Base-by-base conservation (phyloP, 2,329 filamentous ascomycete genomes). In the Thelonectria blattea region DNA sequence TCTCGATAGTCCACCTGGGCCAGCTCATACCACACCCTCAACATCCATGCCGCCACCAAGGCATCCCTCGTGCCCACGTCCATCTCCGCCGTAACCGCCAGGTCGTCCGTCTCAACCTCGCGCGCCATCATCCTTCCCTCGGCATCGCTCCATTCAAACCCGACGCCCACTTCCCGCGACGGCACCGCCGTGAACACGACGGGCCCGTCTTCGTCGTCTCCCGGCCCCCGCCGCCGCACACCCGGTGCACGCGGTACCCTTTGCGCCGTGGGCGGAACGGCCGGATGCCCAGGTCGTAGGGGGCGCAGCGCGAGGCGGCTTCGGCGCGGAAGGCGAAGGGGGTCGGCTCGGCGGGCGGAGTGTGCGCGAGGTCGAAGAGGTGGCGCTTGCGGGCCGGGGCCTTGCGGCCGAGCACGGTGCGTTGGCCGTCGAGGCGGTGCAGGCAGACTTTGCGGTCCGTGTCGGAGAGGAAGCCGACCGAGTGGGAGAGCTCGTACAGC, bases 401-500 rank as follows among this genome's bases (percentile, higher is more conserved):
- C 17, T 54, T 43, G 18, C 69, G 71, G n/a, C 51, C 63, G 48
- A 67, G 71, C 53, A 74, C 55, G 7, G 58, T 57, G 53, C 69
- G 62, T 10, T 10, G 27, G 27, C 27, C 27, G 54, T 77, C 72
- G n/a, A 78, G 61, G 8, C 74, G 70, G 50, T 72, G 66, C 37
- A 78, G 57, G 45, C 65, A 64, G 6, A 78, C 71, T 42, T 54
- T 71, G 15, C 69, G 69, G 52, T 76, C 71, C 14, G 68, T 66
- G 39, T 76, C 73, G 32, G 67, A 67, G 10, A 78, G 66, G 43
- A 72, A 74, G 32, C 64, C 71, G 12, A 76, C 66, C 6, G 70
- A 69, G 56, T 76, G 74, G 1, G 76, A 76, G 56, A 76, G 71
- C 42, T 78, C 75, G 61, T 76, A 78, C 12, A 75, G 65, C 1